phyloP scores from a whole-genome alignment of 2,329 filamentous ascomycete species.

The Neoascochyta sp. region DNA sequence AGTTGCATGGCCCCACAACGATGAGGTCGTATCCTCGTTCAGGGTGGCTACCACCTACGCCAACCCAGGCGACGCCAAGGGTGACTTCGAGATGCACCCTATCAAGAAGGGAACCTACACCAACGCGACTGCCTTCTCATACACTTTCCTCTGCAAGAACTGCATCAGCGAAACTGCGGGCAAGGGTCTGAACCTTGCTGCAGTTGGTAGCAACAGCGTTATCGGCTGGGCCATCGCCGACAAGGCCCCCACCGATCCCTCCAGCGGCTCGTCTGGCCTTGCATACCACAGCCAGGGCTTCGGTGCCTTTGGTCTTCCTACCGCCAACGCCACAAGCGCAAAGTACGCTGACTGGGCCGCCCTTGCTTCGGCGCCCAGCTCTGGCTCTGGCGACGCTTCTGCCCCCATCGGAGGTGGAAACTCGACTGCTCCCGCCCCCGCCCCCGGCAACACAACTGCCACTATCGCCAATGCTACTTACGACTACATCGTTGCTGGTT shows the following conservation, averaged over 20 bases:
- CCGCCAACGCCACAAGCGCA: constrained; percentile 29
- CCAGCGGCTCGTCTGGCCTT: constrained; percentile 19
- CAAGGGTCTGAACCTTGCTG: constrained; percentile 22
- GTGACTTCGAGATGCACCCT: constrained; percentile 42
- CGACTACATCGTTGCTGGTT: constrained; percentile 62
- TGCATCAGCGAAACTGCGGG: constrained; percentile 28
- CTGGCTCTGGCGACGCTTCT: constrained; percentile 3
- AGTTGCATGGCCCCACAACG: constrained; percentile 52
- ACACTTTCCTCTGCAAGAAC: constrained; percentile 53
- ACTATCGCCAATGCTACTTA: constrained; percentile 43
- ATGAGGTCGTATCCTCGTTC: constrained; percentile 47
- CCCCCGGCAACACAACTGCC: constrained; percentile 31
- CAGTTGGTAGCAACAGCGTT: constrained; percentile 20
- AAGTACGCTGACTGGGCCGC: constrained; percentile 35
- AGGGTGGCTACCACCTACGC: constrained; percentile 49
- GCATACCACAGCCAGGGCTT: constrained; percentile 34
- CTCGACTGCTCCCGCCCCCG: constrained; percentile 16
- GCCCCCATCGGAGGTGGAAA: constrained; percentile 24
- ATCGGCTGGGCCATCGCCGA: constrained; percentile 33
- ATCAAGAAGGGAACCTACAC: constrained; percentile 52
- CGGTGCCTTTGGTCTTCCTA: constrained; percentile 29
- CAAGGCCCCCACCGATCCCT: constrained; percentile 21
- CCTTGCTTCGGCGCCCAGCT: constrained; percentile 21
- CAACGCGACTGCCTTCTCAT: constrained; percentile 53
- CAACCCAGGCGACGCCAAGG: constrained; percentile 45